phyloP scores from a whole-genome alignment of 495 filamentous ascomycete species.

The Aspergillus bridgeri region DNA sequence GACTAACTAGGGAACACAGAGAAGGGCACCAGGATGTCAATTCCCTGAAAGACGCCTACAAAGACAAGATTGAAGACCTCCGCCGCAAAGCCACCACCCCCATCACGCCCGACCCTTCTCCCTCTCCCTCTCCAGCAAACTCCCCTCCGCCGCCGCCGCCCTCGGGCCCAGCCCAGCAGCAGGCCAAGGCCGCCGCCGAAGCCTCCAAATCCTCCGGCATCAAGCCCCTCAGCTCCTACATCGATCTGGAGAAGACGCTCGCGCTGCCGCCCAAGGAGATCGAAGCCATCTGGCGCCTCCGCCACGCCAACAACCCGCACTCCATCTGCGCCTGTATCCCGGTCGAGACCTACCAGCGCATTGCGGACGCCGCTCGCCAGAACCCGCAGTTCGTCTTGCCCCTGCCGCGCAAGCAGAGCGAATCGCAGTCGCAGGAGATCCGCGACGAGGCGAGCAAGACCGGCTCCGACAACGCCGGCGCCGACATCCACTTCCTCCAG shows the following conservation, averaged over 20 bases:
- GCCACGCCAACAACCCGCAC: conserved; percentile 63
- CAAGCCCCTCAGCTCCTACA: conserved; percentile 76
- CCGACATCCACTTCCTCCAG: conserved; percentile 50
- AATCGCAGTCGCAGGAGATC: conserved; percentile 20
- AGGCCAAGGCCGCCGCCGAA: conserved; percentile 29
- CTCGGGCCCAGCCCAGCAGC: conserved; percentile 27
- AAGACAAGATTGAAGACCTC: conserved; percentile 70
- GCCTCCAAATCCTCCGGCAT: conserved; percentile 49
- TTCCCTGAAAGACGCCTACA: conserved; percentile 76
- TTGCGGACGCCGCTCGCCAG: conserved; percentile 62
- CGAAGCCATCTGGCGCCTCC: conserved; percentile 85
- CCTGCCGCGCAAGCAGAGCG: conserved; percentile 59
- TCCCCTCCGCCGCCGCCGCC: conserved; percentile 31
- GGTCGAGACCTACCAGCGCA: conserved; percentile 60
- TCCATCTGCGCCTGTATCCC: conserved; percentile 83
- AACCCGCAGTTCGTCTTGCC: conserved; percentile 91
- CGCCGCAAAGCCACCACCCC: conserved; percentile 58
- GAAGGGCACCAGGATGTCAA: conserved; percentile 71
- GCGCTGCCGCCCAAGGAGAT: conserved; percentile 77
- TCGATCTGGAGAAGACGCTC: conserved; percentile 75
- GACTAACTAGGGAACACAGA: conserved; percentile 29
- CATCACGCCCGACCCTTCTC: conserved; percentile 46
- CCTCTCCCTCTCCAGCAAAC: conserved; percentile 26
- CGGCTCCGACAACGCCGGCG: conserved; percentile 19
- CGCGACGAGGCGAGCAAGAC: conserved; percentile 21